Conservation (phyloP, 441 rosid species). For the Cnidoscolus chayamansa region DNA sequence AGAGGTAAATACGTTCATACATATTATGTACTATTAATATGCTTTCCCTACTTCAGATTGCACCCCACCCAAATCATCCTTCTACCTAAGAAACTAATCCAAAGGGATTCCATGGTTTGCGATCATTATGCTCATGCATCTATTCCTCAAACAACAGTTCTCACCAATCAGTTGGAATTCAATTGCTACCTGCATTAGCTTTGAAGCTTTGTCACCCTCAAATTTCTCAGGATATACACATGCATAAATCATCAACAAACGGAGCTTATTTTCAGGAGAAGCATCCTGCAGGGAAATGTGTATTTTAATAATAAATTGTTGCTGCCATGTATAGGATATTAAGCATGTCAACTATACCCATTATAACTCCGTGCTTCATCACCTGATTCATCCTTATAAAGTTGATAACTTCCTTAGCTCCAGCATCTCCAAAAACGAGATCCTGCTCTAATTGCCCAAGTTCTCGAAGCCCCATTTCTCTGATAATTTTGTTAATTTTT, state of each 20-base stretch:
- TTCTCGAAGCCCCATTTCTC: constrained; percentile 75
- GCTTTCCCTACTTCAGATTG: neutral
- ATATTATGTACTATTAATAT: neutral
- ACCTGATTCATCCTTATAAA: constrained; percentile 74
- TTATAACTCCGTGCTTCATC: constrained; percentile 13
- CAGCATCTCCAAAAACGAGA: constrained; percentile 99
- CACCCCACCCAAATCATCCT: neutral
- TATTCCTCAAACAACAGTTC: neutral
- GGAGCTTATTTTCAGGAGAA: constrained; percentile 82
- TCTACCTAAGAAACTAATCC: neutral
- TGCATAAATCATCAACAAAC: constrained; percentile 84
- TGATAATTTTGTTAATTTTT: constrained; percentile 67
- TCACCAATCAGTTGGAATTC: neutral
- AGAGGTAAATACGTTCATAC: neutral
- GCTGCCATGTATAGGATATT: constrained; percentile 3
- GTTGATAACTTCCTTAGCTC: constrained; percentile 79
- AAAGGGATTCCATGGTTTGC: neutral
- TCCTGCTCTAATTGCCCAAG: constrained; percentile 98
- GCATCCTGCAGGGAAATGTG: constrained; percentile 51
- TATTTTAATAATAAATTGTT: constrained; percentile 9
- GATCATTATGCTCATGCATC: neutral
- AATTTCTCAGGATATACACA: constrained; percentile 88
- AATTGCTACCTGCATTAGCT: constrained; percentile 80
- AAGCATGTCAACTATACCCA: constrained; percentile 7
- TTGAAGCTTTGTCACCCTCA: constrained; percentile 85